Conservation (phyloP, 2,329 filamentous ascomycete genomes). For the Penicillium sp. region DNA sequence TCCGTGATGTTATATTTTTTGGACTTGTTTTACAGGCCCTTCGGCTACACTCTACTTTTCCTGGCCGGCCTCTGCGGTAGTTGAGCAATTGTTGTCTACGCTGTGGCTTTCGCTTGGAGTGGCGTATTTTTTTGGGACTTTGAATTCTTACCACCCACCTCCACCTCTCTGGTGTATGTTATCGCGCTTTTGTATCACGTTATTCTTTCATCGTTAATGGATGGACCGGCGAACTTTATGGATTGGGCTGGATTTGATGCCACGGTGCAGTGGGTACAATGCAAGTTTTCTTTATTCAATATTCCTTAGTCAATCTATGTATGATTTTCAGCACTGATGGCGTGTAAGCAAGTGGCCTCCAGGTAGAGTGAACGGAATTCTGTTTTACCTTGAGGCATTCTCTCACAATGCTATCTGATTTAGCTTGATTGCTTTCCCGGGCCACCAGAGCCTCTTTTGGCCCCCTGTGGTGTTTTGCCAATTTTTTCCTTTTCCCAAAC, state of each 20-base stretch:
- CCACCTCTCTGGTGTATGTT: slow-evolving; percentile 17
- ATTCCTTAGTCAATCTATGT: not conserved
- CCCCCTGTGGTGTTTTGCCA: not conserved
- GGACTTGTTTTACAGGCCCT: not conserved
- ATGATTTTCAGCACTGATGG: not conserved
- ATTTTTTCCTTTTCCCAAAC: no score
- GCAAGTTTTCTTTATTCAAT: slow-evolving; percentile 21
- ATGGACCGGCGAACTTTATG: slow-evolving; percentile 38
- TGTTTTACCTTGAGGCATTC: not conserved
- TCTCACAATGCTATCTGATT: not conserved
- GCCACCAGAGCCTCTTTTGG: not conserved
- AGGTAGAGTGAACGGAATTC: not conserved
- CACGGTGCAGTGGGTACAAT: slow-evolving; percentile 33
- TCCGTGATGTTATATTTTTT: not conserved
- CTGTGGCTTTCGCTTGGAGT: slow-evolving; percentile 5
- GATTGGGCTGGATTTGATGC: slow-evolving; percentile 34
- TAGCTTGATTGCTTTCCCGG: not conserved
- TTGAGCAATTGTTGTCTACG: not conserved
- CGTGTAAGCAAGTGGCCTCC: no score
- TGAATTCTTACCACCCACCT: slow-evolving; percentile 24
- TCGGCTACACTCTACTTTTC: not conserved
- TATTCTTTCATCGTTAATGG: slow-evolving; percentile 34
- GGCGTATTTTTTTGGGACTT: slow-evolving; percentile 18
- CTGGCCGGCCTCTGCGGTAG: not conserved
- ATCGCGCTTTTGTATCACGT: slow-evolving; percentile 17